Evolutionary conservation across 805 yeast species (phyloP), one percentile per base, ranked within the genome.

Genomic region (Wickerhamomyces hampshirensis): DNA sequence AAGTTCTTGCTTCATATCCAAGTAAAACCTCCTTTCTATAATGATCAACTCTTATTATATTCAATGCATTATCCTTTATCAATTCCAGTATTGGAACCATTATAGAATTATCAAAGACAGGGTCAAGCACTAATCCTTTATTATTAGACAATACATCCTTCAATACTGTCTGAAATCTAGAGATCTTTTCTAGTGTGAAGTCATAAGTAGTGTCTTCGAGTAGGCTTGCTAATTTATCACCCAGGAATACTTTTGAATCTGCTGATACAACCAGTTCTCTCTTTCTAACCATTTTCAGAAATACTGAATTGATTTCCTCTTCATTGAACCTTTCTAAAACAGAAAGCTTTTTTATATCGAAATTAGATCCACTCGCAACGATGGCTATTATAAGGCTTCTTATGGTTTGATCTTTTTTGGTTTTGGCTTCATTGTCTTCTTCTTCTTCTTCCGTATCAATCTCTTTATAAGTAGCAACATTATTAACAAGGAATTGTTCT

Each of bases 1-100:
- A 72, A 14, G 75, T 65, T 43, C 96, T 71, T 1, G 96, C 83
- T 27, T 81, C 82, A 53, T 88, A 89, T 10, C 85, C 80, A 24
- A 69, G 66, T 34, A 73, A 66, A n/a, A 70, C 55, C 15, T 58
- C 57, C 12, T 63, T 67, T 39, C 74, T 67, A 8, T 69, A 59
- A 35, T 71, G 71, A 46, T 84, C 85, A 16, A 84, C 67, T 30
- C 81, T 66, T 4, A 68, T 67, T 4, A 80, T 43, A 8, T 59
- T 53, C 4, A 79, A 44, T 12, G 58, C 53, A 5, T 58, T 50
- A 5, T 62, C 55, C 3, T 78, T 71, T 13, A 81, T 46, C 23
- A 76, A 52, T 35, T 80, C 79, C 30, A 86, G 53, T 12, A 87
- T 52, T 2, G 77, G 59, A 12, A 82, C 77, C 65, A 84, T 75